Evolutionary conservation across 768 basidiomycete genomes (phyloP), one percentile per base, ranked within the genome.

Genomic region (Rubroboletus satanas): DNA sequence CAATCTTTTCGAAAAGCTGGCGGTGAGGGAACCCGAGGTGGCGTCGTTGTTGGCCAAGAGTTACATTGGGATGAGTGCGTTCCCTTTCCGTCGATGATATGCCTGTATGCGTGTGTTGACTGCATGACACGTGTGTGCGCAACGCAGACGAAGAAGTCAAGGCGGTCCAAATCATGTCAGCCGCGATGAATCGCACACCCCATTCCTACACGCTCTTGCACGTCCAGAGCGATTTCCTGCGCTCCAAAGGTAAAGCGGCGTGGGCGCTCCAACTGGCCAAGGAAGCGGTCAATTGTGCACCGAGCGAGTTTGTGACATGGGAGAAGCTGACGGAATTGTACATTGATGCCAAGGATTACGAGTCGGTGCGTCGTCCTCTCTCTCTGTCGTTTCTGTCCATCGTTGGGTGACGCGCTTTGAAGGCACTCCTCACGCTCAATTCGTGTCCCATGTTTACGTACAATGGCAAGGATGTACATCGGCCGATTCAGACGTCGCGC

Each of bases 401-500:
- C 4, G 44, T 45, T 51, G 21, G 38, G 15, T 47, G 41, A 49
- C 23, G 28, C 29, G 12, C 12, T 1, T 14, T 8, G 11, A 36
- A 79, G 78, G 93, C 94, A 0, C 76, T 98, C 14, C 77, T 98
- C 39, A 97, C 96, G 1, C 83, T 98, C 46, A 98, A 98, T 68
- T 98, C 95, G n/a, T 98, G 97, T 74, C 95, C 96, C 3, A 98
- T 99, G 97, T 99, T 99, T 74, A 98, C 97, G 8, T 98, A 90
- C 75, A 97, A 97, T 66, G 96, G 97, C 42, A 85, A 95, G 21
- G 97, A 99, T 70, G 78, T 87, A 3, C 97, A 99, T 68, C 83
- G 94, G 4, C 83, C 81, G 68, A 83, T 98, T 10, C 77, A 88
- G 1, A 85, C 94, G 17, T 76, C 87, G 1, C 83, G 86, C 56